Percentiles rank a stretch among this genome's conserved stretches.
Conservation (phyloP, 192 early-diverging fungal genomes). For the Phlyctochytrium arcticum region DNA sequence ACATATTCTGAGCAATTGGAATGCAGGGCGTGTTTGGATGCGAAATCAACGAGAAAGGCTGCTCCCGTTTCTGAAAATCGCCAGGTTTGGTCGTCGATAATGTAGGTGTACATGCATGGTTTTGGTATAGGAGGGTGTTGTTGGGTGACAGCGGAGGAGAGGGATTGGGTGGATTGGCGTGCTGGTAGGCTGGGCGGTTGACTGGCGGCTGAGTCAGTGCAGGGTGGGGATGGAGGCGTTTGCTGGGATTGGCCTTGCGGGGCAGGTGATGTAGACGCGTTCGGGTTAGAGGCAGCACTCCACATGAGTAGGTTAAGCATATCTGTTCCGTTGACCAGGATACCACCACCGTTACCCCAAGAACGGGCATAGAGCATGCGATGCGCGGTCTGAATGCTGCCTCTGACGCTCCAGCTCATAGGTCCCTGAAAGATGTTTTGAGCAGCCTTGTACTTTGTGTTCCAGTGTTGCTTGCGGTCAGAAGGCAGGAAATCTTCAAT, state of each 20-base stretch:
- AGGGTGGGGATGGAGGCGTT: background rate
- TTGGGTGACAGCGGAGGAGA: background rate
- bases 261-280: background rate
- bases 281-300: background rate
- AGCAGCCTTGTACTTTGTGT: constrained; percentile 5
- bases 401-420: constrained; percentile 3
- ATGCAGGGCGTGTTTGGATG: constrained; percentile 16
- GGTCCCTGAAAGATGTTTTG: constrained; percentile 3
- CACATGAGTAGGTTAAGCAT: background rate
- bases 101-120: constrained; percentile 22
- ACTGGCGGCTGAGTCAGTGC: background rate
- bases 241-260: background rate
- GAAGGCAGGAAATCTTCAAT: background rate
- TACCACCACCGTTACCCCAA: background rate
- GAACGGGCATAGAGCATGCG: constrained; percentile 8
- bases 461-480: constrained; percentile 9
- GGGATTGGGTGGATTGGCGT: no score
- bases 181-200: background rate
- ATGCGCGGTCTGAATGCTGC: constrained; percentile 12
- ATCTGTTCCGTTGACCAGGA: background rate
- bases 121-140: constrained; percentile 8
- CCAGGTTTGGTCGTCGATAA: constrained; percentile 9
- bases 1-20: constrained; percentile 20
- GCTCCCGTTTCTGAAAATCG: constrained; percentile 16
- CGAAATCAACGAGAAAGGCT: constrained; percentile 15